Percentiles rank a stretch among this genome's conserved stretches.
Evolutionary conservation across 1,139 yeast species (phyloP).

Genomic region (Blastobotrys proliferans): DNA sequence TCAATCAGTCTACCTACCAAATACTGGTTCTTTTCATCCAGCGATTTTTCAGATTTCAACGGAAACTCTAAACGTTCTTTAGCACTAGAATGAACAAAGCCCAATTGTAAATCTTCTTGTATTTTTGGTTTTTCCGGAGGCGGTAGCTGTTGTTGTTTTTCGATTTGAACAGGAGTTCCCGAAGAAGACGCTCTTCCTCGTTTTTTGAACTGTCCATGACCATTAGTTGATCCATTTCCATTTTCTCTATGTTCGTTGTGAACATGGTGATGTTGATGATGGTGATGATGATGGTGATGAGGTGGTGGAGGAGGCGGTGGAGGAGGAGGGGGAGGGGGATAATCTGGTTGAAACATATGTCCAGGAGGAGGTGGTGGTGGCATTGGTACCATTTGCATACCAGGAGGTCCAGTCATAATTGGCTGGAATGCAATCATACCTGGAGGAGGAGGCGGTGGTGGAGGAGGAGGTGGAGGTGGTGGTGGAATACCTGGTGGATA

Average conservation of each 20-base stretch:
- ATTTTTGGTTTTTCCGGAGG: conserved; percentile 18
- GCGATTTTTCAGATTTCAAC: conserved; percentile 12
- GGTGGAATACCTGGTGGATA: conserved; percentile 9
- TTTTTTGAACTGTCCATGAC: background rate
- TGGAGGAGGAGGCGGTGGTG: conserved; percentile 11
- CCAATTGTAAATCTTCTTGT: conserved; percentile 25
- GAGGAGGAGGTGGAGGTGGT: conserved; percentile 7
- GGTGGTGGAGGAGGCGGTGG: too few species aligned
- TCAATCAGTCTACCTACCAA: conserved; percentile 42
- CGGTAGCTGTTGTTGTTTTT: too few species aligned
- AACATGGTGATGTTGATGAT: conserved; percentile 3
- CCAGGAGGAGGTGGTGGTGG: conserved; percentile 1
- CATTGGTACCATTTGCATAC: conserved; percentile 5
- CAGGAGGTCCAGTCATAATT: conserved; percentile 5
- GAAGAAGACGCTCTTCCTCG: conserved; percentile 8
- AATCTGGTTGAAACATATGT: background rate
- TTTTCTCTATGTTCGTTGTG: background rate
- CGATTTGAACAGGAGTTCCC: conserved; percentile 1
- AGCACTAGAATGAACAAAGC: conserved; percentile 15
- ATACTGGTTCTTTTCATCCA: conserved; percentile 14
- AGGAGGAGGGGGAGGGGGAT: conserved; percentile 13
- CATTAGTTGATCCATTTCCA: background rate
- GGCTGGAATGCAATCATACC: conserved; percentile 1
- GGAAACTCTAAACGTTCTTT: conserved; percentile 12
- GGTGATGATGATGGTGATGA: background rate